These are phyloP conservation scores for Wickerhamiella bombiphila DNA, from an alignment of 805 yeast species.

Conservation along the genomic window DNA sequence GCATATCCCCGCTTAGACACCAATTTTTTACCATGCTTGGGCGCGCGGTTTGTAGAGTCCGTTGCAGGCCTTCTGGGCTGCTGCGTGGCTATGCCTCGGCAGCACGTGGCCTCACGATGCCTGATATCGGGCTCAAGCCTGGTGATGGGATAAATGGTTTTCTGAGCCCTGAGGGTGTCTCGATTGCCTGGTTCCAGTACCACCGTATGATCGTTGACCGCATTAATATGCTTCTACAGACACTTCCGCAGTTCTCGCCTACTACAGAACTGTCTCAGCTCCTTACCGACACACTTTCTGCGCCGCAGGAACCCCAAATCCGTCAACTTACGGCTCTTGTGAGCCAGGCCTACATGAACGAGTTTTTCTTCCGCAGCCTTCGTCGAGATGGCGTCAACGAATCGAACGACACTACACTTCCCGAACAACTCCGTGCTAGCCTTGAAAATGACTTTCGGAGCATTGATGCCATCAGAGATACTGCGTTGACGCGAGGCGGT, in stretches of 20 bases:
- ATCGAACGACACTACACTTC: constrained; percentile 6
- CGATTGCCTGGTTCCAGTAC: constrained; percentile 67
- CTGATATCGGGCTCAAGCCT: constrained; percentile 25
- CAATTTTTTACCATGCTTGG: too few species aligned
- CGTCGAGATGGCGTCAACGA: constrained; percentile 7
- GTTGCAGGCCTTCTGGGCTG: too few species aligned
- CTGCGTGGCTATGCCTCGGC: background rate
- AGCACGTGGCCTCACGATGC: constrained; percentile 12
- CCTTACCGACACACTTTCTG: constrained; percentile 8
- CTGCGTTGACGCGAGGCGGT: constrained; percentile 34
- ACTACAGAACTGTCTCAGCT: constrained; percentile 7
- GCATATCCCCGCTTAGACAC: too few species aligned
- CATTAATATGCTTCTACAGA: constrained; percentile 17
- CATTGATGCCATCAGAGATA: background rate
- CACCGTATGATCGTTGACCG: constrained; percentile 36
- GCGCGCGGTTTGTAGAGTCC: too few species aligned
- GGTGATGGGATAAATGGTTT: constrained; percentile 47
- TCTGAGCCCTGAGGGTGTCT: constrained; percentile 49
- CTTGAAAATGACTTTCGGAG: background rate
- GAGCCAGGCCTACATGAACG: constrained; percentile 76
- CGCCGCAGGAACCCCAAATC: constrained; percentile 9
- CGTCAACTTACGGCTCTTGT: constrained; percentile 58
- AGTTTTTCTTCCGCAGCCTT: constrained; percentile 42
- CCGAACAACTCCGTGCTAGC: background rate
- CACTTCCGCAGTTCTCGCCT: constrained; percentile 7